These are phyloP conservation scores for Ulmus americana DNA, from an alignment of 331 rosid genomes.

Conservation along the genomic window DNA sequence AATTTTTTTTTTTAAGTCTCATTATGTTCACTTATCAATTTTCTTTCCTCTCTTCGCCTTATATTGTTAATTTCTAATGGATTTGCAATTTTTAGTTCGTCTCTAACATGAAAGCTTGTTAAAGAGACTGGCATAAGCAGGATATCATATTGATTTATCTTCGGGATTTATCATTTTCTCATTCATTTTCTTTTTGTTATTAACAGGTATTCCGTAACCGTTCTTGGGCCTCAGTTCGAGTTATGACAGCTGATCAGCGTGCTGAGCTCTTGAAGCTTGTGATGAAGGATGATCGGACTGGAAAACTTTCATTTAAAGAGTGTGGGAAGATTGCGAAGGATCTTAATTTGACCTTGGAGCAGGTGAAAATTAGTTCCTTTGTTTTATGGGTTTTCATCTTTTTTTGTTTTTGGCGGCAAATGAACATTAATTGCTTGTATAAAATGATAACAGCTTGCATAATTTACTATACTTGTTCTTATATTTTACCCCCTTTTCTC, in stretches of 20 bases:
- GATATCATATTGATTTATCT: neutral
- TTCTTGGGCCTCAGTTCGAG: conserved; percentile 76
- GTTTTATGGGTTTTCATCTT: neutral
- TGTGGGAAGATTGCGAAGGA: conserved; percentile 85
- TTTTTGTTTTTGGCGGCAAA: neutral
- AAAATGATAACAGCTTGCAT: neutral
- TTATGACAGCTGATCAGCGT: conserved; percentile 86
- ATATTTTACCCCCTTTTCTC: neutral
- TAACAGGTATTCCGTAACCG: conserved; percentile 59
- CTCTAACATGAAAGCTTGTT: conserved; percentile 1
- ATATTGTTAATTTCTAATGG: neutral
- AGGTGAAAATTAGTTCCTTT: conserved; percentile 43
- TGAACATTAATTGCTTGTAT: neutral
- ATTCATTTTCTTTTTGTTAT: neutral
- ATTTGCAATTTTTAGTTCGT: conserved; percentile 1
- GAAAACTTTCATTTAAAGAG: conserved; percentile 62
- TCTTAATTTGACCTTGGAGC: conserved; percentile 74
- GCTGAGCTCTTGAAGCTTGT: conserved; percentile 57
- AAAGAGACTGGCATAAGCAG: conserved; percentile 1
- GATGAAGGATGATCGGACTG: conserved; percentile 40
- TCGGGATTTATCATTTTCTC: conserved; percentile 1
- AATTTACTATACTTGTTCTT: neutral
- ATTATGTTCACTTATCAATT: neutral
- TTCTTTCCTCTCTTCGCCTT: neutral
- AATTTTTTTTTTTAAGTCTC: neutral